These are phyloP conservation scores for Alternaria sp. DNA, from an alignment of 2,329 filamentous ascomycete species.

Conservation along the genomic window DNA sequence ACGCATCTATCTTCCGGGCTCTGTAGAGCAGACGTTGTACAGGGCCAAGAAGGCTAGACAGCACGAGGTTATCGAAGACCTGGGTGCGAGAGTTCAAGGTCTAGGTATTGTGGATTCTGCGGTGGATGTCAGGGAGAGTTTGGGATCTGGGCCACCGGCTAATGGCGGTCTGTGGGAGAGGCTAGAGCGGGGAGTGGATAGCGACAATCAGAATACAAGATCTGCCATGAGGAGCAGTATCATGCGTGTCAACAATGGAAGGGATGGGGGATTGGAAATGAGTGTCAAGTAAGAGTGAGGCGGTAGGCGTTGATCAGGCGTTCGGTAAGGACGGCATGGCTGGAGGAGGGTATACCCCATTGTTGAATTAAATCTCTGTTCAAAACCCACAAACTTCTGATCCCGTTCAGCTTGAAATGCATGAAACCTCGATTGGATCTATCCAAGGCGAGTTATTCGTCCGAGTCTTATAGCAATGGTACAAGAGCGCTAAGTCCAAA, in stretches of 20 bases:
- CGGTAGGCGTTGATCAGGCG: background rate
- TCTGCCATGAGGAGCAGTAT: slow-evolving; percentile 4
- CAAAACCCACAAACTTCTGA: background rate
- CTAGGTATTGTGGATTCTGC: slow-evolving; percentile 44
- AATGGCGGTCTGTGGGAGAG: background rate
- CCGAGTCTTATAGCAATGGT: background rate
- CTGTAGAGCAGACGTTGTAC: slow-evolving; percentile 36
- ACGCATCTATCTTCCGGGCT: slow-evolving; percentile 76
- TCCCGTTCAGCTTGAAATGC: background rate
- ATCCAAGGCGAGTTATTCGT: background rate
- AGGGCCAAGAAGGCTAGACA: slow-evolving; percentile 19
- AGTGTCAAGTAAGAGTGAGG: background rate
- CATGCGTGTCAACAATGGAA: slow-evolving; percentile 23
- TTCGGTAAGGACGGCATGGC: background rate
- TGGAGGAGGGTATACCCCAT: background rate
- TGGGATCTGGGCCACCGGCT: background rate
- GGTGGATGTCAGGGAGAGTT: slow-evolving; percentile 24
- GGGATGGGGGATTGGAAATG: slow-evolving; percentile 25
- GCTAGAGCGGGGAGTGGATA: background rate
- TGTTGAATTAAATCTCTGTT: background rate
- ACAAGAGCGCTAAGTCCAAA: background rate
- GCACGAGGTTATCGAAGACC: slow-evolving; percentile 25
- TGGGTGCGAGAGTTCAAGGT: slow-evolving; percentile 40
- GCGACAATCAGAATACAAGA: background rate
- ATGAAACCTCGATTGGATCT: background rate